Evolutionary conservation across 306 rosid genomes (phyloP), one percentile per base, ranked within the genome.

Genomic region (Gynostemma pentaphyllum): DNA sequence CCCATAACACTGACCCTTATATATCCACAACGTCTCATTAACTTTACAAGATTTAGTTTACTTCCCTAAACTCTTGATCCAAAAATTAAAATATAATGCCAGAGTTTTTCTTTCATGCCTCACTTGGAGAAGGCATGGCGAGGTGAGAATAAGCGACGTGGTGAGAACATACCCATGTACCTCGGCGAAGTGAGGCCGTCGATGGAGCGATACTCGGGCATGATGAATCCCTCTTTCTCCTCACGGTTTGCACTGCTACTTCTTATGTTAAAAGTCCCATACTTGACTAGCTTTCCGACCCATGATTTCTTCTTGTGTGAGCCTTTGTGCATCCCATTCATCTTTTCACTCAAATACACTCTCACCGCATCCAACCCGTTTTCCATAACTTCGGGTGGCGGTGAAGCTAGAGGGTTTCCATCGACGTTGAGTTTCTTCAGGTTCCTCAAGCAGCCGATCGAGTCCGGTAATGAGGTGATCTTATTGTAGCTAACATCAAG

Each of bases 401-500:
- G 99, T 0, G 94, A 88, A 7, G 2, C 39, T 0, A 92, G 66
- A 7, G 99, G 99, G 75, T 92, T 92, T 16, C 99, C 96, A 30
- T 88, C 95, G 0, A 88, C 88, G 1, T 73, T 44, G 0, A 92
- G 75, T 75, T 81, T 88, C 40, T 78, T 76, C 7, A 92, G 76
- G 74, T 81, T 88, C 66, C 70, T 83, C 8, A 92, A 88, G 63
- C 95, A 77, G 1, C 95, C 90, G 5, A 88, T 24, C 67, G 96
- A 92, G 62, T 88, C 80, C 0, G 96, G 99, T 0, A 92, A 56
- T 45, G 81, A 14, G n/a, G 69, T 66, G 67, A 92, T 74, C 80
- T 61, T 78, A 81, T 92, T 92, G 83, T 92, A 88, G 80, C 99
- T 92, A 5, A 77, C 65, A 46, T 92, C 96, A 0, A 92, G 79